phyloP scores from a whole-genome alignment of 805 yeast genomes.

The Ogataea ramenticola region DNA sequence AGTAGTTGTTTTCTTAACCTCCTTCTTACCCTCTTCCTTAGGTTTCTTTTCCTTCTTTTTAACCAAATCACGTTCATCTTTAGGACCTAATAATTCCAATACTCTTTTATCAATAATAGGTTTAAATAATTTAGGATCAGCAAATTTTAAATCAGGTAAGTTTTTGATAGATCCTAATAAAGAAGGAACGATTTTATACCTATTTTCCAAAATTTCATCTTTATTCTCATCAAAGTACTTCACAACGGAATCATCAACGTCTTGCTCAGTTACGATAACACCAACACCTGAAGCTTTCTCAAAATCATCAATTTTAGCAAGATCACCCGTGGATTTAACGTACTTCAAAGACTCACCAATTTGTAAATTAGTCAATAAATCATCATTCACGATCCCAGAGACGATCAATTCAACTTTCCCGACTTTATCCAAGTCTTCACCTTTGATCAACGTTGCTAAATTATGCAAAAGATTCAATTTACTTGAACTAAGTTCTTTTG shows the following conservation, averaged over 20 bases:
- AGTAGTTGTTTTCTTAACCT: not conserved
- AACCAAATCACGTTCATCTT: conserved; percentile 86
- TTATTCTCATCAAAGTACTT: conserved; percentile 54
- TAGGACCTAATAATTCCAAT: conserved; percentile 77
- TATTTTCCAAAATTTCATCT: conserved; percentile 54
- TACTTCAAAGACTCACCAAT: conserved; percentile 77
- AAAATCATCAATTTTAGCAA: conserved; percentile 42
- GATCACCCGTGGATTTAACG: conserved; percentile 42
- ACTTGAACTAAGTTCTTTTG: conserved; percentile 51
- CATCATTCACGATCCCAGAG: conserved; percentile 55
- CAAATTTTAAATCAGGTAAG: conserved; percentile 81
- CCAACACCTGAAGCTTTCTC: conserved; percentile 79
- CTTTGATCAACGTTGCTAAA: conserved; percentile 67
- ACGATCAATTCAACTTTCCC: conserved; percentile 45
- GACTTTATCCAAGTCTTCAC: conserved; percentile 43
- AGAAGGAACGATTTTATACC: conserved; percentile 76
- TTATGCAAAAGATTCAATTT: conserved; percentile 53
- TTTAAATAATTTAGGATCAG: conserved; percentile 79
- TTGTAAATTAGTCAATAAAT: conserved; percentile 63
- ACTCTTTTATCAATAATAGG: conserved; percentile 77
- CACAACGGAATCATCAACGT: conserved; percentile 51
- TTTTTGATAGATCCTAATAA: conserved; percentile 71
- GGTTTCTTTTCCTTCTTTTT: conserved; percentile 57
- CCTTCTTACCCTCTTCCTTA: conserved; percentile 19
- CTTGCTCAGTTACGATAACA: conserved; percentile 55